Evolutionary conservation across 352 stramenopile species (phyloP).

Genomic region (Globisporangium apiculatum): DNA sequence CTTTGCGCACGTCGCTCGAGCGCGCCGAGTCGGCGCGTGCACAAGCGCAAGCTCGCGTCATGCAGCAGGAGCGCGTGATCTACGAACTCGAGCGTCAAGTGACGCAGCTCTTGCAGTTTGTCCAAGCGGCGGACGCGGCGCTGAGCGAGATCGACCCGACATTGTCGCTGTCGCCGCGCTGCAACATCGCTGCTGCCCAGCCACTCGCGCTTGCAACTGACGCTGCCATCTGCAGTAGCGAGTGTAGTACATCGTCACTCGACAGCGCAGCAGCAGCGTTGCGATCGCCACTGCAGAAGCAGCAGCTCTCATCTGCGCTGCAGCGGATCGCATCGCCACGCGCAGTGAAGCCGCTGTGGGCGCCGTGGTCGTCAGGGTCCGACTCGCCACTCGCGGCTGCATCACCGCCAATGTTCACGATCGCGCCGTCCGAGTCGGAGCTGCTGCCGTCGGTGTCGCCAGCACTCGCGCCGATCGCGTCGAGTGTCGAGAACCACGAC

Average conservation of each 20-base stretch:
- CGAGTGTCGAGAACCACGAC: background rate
- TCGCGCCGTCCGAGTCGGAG: slow-evolving; percentile 5
- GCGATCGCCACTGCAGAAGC: background rate
- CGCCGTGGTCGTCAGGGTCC: slow-evolving; percentile 33
- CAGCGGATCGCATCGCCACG: slow-evolving; percentile 18
- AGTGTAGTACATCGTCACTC: background rate
- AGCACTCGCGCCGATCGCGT: background rate
- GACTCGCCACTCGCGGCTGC: slow-evolving; percentile 16
- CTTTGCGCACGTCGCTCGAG: slow-evolving; percentile 38
- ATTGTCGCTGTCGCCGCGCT: background rate
- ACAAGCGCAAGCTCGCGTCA: slow-evolving; percentile 20
- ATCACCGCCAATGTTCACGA: slow-evolving; percentile 6
- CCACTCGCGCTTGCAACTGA: background rate
- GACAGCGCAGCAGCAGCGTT: too few species aligned
- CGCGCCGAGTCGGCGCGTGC: slow-evolving; percentile 29
- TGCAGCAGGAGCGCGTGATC: slow-evolving; percentile 41
- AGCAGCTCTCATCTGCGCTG: background rate
- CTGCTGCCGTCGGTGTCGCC: slow-evolving; percentile 2
- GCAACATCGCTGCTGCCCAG: background rate
- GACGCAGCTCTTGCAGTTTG: slow-evolving; percentile 14
- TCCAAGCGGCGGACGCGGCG: slow-evolving; percentile 4
- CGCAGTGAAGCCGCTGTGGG: slow-evolving; percentile 31
- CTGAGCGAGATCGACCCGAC: background rate
- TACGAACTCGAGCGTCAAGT: slow-evolving; percentile 28
- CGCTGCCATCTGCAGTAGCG: background rate